Evolutionary conservation across 2,329 filamentous ascomycete genomes (phyloP).

Genomic region (Clonostachys solani): DNA sequence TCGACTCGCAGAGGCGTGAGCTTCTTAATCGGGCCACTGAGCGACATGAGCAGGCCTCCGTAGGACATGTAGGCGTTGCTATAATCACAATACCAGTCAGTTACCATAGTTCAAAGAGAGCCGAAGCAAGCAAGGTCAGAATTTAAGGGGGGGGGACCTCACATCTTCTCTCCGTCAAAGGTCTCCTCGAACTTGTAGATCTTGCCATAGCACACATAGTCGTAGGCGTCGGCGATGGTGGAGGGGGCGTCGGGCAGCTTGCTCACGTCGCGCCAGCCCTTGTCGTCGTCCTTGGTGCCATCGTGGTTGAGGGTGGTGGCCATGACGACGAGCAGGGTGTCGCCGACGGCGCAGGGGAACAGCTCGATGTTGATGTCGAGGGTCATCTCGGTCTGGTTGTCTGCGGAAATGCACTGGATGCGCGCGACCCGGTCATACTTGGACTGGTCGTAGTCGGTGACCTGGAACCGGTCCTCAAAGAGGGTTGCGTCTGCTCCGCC

Average conservation of each 20-base stretch:
- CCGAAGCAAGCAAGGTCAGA: not conserved
- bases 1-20: conserved; percentile 88
- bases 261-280: conserved; percentile 75
- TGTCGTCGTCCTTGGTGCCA: conserved; percentile 71
- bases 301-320: conserved; percentile 85
- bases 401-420: conserved; percentile 70
- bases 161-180: conserved; percentile 80
- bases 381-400: conserved; percentile 70
- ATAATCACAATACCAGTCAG: not conserved
- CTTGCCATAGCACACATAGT: conserved; percentile 87
- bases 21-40: conserved; percentile 95
- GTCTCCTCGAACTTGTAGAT: conserved; percentile 85
- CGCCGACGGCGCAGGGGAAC: conserved; percentile 71
- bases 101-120: not conserved
- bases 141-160: conserved; percentile 6
- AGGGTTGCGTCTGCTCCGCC: conserved; percentile 81
- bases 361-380: conserved; percentile 95
- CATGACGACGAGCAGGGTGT: conserved; percentile 75
- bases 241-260: conserved; percentile 48
- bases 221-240: conserved; percentile 72
- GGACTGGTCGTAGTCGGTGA: conserved; percentile 72
- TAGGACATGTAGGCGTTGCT: conserved; percentile 96
- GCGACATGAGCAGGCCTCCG: conserved; percentile 82
- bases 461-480: conserved; percentile 87
- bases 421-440: conserved; percentile 97